Base-by-base conservation (phyloP, 257 asterid genomes). In the Rubia yunnanensis region DNA sequence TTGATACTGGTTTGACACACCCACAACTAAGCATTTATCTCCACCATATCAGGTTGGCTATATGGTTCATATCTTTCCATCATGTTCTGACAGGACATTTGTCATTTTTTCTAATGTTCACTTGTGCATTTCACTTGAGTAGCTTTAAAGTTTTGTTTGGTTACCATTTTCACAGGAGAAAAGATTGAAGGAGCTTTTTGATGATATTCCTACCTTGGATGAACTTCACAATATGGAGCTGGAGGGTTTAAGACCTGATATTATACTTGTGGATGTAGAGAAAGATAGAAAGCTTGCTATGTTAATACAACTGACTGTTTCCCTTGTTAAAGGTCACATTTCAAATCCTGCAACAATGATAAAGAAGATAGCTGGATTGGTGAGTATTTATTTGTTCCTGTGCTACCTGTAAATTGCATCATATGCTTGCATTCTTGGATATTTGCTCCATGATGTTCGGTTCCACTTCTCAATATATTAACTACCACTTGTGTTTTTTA, bases 341-440 rank as follows among this genome's bases (percentile, higher is more conserved):
- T 72, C 87, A 63, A 88, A 86, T 69, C 79, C 94, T 63, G 95
- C 96, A 63, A 92, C 87, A 60, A 80, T 79, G 80, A 81, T 94
- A 72, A 94, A 90, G 79, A 94, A 94, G 80, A 94, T 89, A 70
- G 97, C 99, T 78, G 99, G 91, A 71, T 74, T 94, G 84, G 99
- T 94, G 78, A 79, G 99, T 79, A 68, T 72, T 67, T 41, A 70
- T 35, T 62, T n/a, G 48, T 31, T 63, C 22, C 52, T 36, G 32
- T 22, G 41, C 32, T 49, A 53, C n/a, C 70, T 32, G 10, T 35
- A 32, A 32, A 7, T 31, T 44, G 4, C 14, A 22, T 54, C 10
- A 27, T 55, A 55, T 39, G 11, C 9, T 11, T 64, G 34, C 24
- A 18, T 58, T 46, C 22, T 10, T 50, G 23, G 31, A 32, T 58